Conservation (phyloP, 768 basidiomycete species). For the Tricholoma hemisulphureum region DNA sequence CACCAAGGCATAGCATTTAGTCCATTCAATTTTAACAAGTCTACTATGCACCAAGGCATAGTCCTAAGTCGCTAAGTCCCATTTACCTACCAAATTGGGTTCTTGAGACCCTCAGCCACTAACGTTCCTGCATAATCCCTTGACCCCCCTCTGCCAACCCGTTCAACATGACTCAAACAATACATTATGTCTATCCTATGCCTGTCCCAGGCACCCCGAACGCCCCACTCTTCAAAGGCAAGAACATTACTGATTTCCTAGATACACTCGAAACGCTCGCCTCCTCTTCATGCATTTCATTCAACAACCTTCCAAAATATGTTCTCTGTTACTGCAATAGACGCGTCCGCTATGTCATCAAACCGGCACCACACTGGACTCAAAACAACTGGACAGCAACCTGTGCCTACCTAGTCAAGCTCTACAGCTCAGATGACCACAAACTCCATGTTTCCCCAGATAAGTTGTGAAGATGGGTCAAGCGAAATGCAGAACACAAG, state of each 20-base stretch:
- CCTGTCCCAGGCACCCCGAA: not conserved
- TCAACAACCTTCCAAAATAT: not conserved
- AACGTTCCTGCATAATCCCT: too few species aligned
- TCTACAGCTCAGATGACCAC: constrained; percentile 3
- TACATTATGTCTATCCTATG: too few species aligned
- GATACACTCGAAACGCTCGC: not conserved
- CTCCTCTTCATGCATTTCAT: not conserved
- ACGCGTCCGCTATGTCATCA: not conserved
- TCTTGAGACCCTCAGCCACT: too few species aligned
- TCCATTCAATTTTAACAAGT: too few species aligned
- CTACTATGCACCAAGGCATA: too few species aligned
- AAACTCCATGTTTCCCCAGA: not conserved
- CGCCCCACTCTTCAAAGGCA: constrained; percentile 6
- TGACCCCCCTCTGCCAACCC: too few species aligned
- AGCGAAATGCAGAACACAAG: not conserved
- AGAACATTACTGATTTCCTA: constrained; percentile 2
- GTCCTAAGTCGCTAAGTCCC: too few species aligned
- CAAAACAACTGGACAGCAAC: not conserved
- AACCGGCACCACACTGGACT: not conserved
- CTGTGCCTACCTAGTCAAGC: not conserved
- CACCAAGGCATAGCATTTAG: too few species aligned
- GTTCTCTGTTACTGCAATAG: constrained; percentile 2
- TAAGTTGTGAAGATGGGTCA: not conserved
- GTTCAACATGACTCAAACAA: too few species aligned
- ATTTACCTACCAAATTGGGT: too few species aligned